phyloP scores from a whole-genome alignment of 768 basidiomycete genomes.

The Suillus tomentosus region DNA sequence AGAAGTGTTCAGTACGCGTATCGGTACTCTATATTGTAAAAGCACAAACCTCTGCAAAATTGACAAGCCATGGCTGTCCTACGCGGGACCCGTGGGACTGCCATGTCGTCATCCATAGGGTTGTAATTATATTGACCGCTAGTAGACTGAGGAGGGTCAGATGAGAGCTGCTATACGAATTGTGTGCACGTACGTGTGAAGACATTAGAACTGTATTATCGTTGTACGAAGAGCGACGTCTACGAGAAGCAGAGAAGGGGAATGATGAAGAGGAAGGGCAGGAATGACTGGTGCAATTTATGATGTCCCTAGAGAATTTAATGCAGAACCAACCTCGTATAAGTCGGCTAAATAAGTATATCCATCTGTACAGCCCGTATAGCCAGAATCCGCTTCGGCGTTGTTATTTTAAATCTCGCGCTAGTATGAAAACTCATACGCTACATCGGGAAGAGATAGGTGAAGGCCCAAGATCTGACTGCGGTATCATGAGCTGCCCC shows the following conservation, averaged over 20 bases:
- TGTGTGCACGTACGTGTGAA: constrained; percentile 21
- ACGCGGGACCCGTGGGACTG: constrained; percentile 34
- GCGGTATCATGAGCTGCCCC: constrained; percentile 24
- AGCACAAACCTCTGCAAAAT: constrained; percentile 66
- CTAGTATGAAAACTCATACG: constrained; percentile 28
- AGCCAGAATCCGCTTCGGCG: constrained; percentile 27
- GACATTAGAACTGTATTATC: constrained; percentile 23
- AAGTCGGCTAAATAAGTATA: constrained; percentile 33
- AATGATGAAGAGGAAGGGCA: constrained; percentile 14
- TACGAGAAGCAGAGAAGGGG: constrained; percentile 15
- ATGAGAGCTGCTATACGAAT: neutral
- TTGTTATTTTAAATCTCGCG: constrained; percentile 32
- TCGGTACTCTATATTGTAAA: neutral
- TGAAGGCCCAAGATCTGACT: constrained; percentile 3
- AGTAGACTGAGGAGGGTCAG: constrained; percentile 9
- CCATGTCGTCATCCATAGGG: constrained; percentile 21
- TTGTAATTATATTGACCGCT: constrained; percentile 18
- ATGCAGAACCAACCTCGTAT: constrained; percentile 32
- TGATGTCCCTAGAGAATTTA: constrained; percentile 21
- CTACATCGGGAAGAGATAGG: constrained; percentile 27
- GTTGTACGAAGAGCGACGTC: constrained; percentile 9
- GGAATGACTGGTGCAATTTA: constrained; percentile 30
- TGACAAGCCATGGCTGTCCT: constrained; percentile 72
- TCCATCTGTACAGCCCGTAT: constrained; percentile 36
- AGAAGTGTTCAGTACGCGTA: constrained; percentile 6